phyloP scores from a whole-genome alignment of 108 stramenopile species.

The Conticribra weissflogii region DNA sequence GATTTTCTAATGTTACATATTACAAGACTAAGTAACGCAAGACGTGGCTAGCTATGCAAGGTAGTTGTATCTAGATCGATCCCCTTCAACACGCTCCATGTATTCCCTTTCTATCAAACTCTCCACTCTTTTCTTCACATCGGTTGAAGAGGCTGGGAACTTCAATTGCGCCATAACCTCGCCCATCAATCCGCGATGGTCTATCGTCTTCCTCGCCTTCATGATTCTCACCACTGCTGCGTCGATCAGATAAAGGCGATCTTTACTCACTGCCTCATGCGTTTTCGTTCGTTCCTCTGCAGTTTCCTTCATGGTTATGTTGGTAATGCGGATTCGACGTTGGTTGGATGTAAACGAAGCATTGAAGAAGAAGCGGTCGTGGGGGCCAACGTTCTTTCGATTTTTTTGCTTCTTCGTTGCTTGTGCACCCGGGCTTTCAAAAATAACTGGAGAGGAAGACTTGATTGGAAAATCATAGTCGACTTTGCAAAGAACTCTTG shows the following conservation, averaged over 20 bases:
- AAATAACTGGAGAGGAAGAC: neutral
- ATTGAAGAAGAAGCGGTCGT: conserved; percentile 86
- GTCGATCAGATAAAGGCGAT: conserved; percentile 95
- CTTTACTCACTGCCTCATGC: conserved; percentile 89
- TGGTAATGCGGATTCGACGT: conserved; percentile 91
- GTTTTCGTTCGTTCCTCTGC: conserved; percentile 91
- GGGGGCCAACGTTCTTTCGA: conserved; percentile 72
- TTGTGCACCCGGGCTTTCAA: neutral
- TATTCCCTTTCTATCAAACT: conserved; percentile 98
- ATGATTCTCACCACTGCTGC: conserved; percentile 97
- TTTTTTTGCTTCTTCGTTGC: conserved; percentile 59
- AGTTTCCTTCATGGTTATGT: conserved; percentile 95
- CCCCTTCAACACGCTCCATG: conserved; percentile 91
- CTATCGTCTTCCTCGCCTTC: conserved; percentile 97
- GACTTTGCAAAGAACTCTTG: conserved; percentile 74
- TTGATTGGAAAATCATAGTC: conserved; percentile 47
- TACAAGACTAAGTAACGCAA: too few species aligned
- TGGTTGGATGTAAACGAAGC: conserved; percentile 82
- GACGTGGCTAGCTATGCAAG: too few species aligned
- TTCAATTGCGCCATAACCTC: conserved; percentile 94
- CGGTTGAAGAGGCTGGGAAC: conserved; percentile 82
- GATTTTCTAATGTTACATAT: conserved; percentile 8
- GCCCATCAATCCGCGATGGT: conserved; percentile 86
- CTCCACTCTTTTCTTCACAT: conserved; percentile 97
- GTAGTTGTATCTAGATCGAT: conserved; percentile 94